A percentile compares a stretch with the other conserved stretches of the same genome.
These are phyloP conservation scores for Podila epigama DNA, from an alignment of 192 early-diverging fungal species.

Conservation along the genomic window DNA sequence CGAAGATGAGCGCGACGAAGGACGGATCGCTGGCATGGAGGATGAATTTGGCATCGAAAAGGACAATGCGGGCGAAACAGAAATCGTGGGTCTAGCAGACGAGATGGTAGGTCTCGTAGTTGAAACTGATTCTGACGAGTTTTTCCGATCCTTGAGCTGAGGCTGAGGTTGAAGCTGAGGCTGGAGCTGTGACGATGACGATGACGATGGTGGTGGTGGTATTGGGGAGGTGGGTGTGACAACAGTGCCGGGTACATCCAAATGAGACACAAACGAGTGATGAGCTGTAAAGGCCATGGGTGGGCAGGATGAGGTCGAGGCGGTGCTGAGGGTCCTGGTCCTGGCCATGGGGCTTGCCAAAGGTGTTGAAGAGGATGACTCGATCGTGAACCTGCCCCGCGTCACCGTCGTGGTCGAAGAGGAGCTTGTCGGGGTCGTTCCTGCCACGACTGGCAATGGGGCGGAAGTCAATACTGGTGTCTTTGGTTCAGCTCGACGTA, in stretches of 20 bases:
- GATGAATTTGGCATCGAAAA: background rate
- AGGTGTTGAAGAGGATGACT: constrained; percentile 22
- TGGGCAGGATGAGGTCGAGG: background rate
- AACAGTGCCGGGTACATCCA: too few species aligned
- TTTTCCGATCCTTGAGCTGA: background rate
- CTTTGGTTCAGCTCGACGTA: too few species aligned
- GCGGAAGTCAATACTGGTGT: too few species aligned
- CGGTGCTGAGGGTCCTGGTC: constrained; percentile 37
- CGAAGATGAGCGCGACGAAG: background rate
- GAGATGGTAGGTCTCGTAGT: background rate
- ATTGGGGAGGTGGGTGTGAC: too few species aligned
- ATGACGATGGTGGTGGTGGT: background rate
- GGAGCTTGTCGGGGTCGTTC: background rate
- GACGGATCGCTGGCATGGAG: background rate
- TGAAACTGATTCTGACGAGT: background rate
- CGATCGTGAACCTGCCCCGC: constrained; percentile 38
- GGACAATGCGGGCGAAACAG: constrained; percentile 5
- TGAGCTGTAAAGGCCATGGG: too few species aligned
- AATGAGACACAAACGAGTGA: too few species aligned
- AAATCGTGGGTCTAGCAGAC: background rate
- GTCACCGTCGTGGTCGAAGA: constrained; percentile 18
- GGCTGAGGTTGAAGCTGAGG: background rate
- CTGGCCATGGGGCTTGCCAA: background rate
- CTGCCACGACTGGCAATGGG: background rate
- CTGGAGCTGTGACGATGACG: background rate